Percentiles rank a stretch among this genome's conserved stretches.
These are phyloP conservation scores for Talaromyces sp. DNA, from an alignment of 2,329 filamentous ascomycete genomes.

Conservation along the genomic window DNA sequence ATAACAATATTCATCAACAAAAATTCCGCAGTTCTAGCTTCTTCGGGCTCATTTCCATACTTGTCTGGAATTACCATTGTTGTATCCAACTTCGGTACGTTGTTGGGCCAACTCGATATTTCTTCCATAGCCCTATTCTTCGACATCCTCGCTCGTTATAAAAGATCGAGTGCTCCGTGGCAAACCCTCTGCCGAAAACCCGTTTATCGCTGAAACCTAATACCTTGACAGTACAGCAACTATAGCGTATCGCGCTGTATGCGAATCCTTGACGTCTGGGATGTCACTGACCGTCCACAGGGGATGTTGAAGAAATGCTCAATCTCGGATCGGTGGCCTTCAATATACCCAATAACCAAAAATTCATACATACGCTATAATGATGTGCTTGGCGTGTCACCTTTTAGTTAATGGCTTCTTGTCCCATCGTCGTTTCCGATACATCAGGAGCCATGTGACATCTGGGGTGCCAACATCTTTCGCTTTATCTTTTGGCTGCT, in stretches of 20 bases:
- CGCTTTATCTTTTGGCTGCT: background rate
- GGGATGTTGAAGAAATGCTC: background rate
- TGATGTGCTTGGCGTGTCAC: background rate
- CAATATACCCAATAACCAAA: background rate
- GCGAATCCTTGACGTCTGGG: background rate
- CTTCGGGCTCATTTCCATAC: background rate
- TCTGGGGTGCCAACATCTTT: background rate
- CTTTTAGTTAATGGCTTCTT: background rate
- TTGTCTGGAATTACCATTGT: background rate
- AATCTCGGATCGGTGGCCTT: background rate
- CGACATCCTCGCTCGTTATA: background rate
- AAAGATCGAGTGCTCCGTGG: background rate
- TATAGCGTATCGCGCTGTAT: background rate
- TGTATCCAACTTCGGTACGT: background rate
- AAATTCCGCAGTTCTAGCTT: conserved; percentile 4
- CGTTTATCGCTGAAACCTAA: background rate
- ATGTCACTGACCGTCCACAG: background rate
- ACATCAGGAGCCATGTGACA: background rate
- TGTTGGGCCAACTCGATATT: background rate
- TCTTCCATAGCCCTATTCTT: background rate
- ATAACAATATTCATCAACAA: conserved; percentile 15
- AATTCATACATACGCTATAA: background rate
- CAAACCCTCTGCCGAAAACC: background rate
- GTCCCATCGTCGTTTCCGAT: background rate
- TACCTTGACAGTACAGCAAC: background rate